Percentiles rank a stretch among this genome's conserved stretches.
phyloP scores from a whole-genome alignment of 139 green algal genomes.

The Astrephomene gubernaculifera region DNA sequence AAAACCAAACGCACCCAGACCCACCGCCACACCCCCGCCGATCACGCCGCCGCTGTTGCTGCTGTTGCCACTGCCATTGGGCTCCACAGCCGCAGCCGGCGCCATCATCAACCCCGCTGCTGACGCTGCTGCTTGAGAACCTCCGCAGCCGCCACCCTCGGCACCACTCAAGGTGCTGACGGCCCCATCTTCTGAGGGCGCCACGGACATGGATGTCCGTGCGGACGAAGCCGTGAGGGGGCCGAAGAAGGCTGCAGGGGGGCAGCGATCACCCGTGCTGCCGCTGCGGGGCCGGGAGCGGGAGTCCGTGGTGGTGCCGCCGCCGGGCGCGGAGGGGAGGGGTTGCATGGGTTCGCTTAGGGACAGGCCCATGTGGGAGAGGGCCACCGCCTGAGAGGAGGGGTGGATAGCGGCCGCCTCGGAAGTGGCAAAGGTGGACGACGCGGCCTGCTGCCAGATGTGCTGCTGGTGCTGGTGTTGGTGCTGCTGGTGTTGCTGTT shows the following conservation, averaged over 20 bases:
- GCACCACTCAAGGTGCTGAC: not conserved
- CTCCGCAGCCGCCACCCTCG: not conserved
- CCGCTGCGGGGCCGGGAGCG: not conserved
- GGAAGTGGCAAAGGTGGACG: not conserved
- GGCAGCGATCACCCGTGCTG: constrained; percentile 8
- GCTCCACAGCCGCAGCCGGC: no score
- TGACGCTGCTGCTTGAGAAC: not conserved
- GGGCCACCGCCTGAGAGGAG: no score
- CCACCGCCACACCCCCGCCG: no score
- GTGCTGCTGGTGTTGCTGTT: no score
- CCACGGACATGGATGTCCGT: constrained; percentile 1
- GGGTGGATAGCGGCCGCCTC: no score
- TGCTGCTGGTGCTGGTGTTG: not conserved
- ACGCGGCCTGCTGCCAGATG: not conserved
- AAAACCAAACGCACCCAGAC: no score
- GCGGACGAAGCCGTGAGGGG: constrained; percentile 1
- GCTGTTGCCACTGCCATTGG: no score
- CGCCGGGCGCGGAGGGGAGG: not conserved
- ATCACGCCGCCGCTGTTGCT: not conserved
- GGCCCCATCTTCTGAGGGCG: constrained; percentile 30
- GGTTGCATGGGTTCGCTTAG: no score
- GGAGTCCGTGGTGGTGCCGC: not conserved
- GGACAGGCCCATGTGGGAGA: no score
- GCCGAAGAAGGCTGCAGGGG: constrained; percentile 19
- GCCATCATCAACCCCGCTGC: no score